Evolutionary conservation across 495 filamentous ascomycete species (phyloP), one percentile per base, ranked within the genome.

Genomic region (Trichoderma virens): DNA sequence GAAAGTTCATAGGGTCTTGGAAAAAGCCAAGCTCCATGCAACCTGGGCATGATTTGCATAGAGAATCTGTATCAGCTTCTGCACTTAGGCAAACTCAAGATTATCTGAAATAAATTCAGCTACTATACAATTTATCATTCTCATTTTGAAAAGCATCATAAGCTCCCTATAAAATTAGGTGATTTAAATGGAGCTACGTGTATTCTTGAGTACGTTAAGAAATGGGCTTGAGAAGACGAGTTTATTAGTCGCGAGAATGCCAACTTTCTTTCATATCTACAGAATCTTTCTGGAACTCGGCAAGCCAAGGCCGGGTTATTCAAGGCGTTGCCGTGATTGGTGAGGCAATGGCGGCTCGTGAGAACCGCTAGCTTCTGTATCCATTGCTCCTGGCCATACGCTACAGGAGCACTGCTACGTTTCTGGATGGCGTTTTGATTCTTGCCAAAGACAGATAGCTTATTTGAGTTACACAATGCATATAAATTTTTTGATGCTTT

Each of bases 1-100:
- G 9, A 67, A 59, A 45, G 61, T 41, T 59, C 67, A 68, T 32
- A 30, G 30, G 0, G 47, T 66, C 2, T 59, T 68, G 11, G 61
- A 68, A 4, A 41, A 41, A 18, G 38, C 38, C 5, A 41, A 41
- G 5, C 3, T 41, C 38, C 6, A 41, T 18, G 38, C 38, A 41
- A 18, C 18, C 38, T 41, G 38, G 38, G 38, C 38, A 1, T 41
- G 5, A 41, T 18, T 41, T 41, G 38, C 9, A 11, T 35, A 35
- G 38, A 39, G 38, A 39, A 39, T 39, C 38, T 39, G 38, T 39
- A 39, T 4, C 11, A 11, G 38, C 34, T n/a, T n/a, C 34, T 35
- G 34, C 5, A 11, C 34, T 35, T 39, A n/a, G n/a, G n/a, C n/a
- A n/a, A n/a, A n/a, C n/a, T n/a, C n/a, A n/a, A 39, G 38, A 39